Evolutionary conservation across 73 alveolate genomes (phyloP).

Genomic region (Symbiodinium natans): DNA sequence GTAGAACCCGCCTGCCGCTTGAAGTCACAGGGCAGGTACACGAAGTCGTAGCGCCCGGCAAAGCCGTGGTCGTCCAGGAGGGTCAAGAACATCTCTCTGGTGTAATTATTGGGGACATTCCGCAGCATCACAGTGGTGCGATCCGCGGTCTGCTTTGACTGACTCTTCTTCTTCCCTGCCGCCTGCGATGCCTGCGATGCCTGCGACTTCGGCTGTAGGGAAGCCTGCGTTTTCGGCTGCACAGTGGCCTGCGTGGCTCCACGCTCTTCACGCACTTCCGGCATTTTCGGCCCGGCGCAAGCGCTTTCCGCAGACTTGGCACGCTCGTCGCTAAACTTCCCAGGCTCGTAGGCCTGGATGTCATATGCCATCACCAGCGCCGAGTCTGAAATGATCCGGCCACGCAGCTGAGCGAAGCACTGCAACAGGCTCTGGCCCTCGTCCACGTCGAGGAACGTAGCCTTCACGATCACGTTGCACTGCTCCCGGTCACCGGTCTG

Average conservation of each 20-base stretch:
- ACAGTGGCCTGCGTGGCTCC: neutral
- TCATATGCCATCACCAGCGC: neutral
- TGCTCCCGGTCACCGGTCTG: neutral
- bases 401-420: neutral
- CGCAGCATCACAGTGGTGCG: slow-evolving; percentile 99
- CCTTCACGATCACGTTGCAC: neutral
- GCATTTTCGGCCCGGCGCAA: too few species aligned
- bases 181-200: neutral
- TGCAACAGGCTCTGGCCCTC: neutral
- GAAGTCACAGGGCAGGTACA: slow-evolving; percentile 1
- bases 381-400: neutral
- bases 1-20: neutral
- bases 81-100: slow-evolving; percentile 56
- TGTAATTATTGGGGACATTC: slow-evolving; percentile 99
- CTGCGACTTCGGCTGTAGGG: neutral
- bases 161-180: neutral
- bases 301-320: too few species aligned
- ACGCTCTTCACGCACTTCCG: too few species aligned
- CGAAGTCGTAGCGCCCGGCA: neutral
- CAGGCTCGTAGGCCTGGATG: neutral
- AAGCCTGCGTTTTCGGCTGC: neutral
- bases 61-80: neutral
- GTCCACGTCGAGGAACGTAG: neutral
- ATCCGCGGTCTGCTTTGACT: slow-evolving; percentile 58
- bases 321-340: neutral